Base-by-base conservation (phyloP, 179 eudicot species). In the Vitellaria paradoxa region DNA sequence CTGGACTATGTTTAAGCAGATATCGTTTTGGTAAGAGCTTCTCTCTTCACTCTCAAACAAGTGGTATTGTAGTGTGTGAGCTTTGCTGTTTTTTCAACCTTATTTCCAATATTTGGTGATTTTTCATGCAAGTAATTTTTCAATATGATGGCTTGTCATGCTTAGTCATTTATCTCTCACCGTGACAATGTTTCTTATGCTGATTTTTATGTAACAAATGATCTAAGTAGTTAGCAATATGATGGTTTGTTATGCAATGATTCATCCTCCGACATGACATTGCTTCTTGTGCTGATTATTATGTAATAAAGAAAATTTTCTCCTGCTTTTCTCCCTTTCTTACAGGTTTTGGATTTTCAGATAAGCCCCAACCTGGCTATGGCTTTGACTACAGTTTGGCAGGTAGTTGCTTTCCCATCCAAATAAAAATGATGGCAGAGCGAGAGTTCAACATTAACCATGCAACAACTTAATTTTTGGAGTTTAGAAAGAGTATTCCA, bases 301-400 rank as follows among this genome's bases (percentile, higher is more conserved):
- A 65, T 37, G 17, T 67, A 37, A 76, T 5, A 9, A 66, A 30
- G 11, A 53, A 65, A 76, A 65, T 26, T 9, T 40, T 23, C 18
- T 30, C n/a, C 21, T 80, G 30, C 37, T 49, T 81, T 60, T 76
- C 26, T 61, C 73, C 49, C 69, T 50, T 72, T 42, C 24, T 77
- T 82, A 64, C 88, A 96, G 99, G 99, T 46, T 96, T 96, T 89
- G 99, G 99, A 65, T 96, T 92, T 88, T 96, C 99, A 2, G 99
- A 96, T 66, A 96, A 94, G 85, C 99, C 99, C 15, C 98, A 91
- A 77, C 87, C 95, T 66, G 89, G 88, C 55, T 87, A 96, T 81
- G 99, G 98, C 70, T 96, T 96, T 88, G 98, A 96, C 86, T 96
- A 96, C 83, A 94, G 97, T 11, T 79, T 92, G 90, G 91, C 86